Evolutionary conservation across 768 basidiomycete genomes (phyloP).

Genomic region (Fomitopsis pulvina): DNA sequence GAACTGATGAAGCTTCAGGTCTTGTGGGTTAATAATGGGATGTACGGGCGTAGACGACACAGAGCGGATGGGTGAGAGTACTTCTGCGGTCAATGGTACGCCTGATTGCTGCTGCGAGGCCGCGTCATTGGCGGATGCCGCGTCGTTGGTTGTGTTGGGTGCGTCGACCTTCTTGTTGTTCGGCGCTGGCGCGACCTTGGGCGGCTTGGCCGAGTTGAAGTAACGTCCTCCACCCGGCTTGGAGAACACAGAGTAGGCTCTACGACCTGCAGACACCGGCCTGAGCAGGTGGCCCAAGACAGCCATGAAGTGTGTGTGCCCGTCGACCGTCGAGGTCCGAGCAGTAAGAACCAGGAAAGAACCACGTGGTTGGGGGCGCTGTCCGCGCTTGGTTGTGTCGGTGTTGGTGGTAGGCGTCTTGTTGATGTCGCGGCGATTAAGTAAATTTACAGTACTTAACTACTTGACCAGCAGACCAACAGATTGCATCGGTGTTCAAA

Average conservation of each 20-base stretch:
- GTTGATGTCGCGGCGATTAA: no score
- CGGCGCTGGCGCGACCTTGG: conserved; percentile 34
- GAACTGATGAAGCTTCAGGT: conserved; percentile 78
- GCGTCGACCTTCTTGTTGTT: conserved; percentile 34
- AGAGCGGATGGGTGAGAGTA: conserved; percentile 2
- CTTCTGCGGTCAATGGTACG: conserved; percentile 1
- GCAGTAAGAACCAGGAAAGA: neutral
- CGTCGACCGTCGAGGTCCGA: neutral
- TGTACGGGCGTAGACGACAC: conserved; percentile 30
- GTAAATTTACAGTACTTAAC: no score
- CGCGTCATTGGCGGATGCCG: conserved; percentile 13
- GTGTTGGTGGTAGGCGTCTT: no score
- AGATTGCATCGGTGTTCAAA: no score
- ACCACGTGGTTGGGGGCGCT: neutral
- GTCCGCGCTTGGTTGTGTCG: no score
- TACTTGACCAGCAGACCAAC: no score
- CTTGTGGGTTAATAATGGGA: conserved; percentile 54
- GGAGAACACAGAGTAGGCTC: conserved; percentile 74
- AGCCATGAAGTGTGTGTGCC: conserved; percentile 14
- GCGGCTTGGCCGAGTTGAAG: conserved; percentile 67
- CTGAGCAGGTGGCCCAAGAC: conserved; percentile 51
- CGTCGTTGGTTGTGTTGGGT: conserved; percentile 26
- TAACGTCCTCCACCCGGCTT: conserved; percentile 71
- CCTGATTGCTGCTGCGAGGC: conserved; percentile 5
- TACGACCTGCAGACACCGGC: conserved; percentile 38